Evolutionary conservation across 202 grass and related monocot species (phyloP).

Genomic region (Dendrocalamus latiflorus): DNA sequence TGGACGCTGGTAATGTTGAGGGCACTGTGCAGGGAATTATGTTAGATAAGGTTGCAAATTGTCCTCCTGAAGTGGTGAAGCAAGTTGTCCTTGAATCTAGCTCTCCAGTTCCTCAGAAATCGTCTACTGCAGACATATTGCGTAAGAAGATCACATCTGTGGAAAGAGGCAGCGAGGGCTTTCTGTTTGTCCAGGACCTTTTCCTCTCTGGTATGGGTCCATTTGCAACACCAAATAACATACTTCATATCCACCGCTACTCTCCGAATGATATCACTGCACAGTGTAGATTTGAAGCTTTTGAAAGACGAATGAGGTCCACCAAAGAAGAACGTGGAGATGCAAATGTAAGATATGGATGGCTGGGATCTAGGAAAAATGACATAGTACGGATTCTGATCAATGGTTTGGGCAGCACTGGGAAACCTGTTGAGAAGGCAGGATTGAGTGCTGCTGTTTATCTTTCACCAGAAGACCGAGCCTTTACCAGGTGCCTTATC

Average conservation of each 20-base stretch:
- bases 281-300: constrained; percentile 59
- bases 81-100: constrained; percentile 60
- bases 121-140: constrained; percentile 46
- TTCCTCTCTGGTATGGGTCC: constrained; percentile 78
- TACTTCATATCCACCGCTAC: constrained; percentile 60
- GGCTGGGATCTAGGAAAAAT: constrained; percentile 70
- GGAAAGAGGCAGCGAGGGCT: constrained; percentile 47
- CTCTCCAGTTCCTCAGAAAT: constrained; percentile 23
- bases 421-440: constrained; percentile 40
- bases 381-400: constrained; percentile 71
- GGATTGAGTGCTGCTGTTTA: constrained; percentile 44
- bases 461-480: constrained; percentile 54
- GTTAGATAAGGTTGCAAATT: constrained; percentile 26
- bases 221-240: constrained; percentile 48
- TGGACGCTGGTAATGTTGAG: constrained; percentile 18
- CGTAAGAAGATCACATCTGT: constrained; percentile 58
- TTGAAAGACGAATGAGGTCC: constrained; percentile 63
- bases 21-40: constrained; percentile 26
- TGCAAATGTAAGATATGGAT: constrained; percentile 66
- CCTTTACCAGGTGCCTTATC: constrained; percentile 62
- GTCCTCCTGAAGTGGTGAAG: constrained; percentile 52
- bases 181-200: constrained; percentile 47
- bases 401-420: constrained; percentile 53
- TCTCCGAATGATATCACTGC: constrained; percentile 55
- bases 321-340: constrained; percentile 47